Evolutionary conservation across 1,284 basidiomycete species (phyloP).

Genomic region (Mycena sp.): DNA sequence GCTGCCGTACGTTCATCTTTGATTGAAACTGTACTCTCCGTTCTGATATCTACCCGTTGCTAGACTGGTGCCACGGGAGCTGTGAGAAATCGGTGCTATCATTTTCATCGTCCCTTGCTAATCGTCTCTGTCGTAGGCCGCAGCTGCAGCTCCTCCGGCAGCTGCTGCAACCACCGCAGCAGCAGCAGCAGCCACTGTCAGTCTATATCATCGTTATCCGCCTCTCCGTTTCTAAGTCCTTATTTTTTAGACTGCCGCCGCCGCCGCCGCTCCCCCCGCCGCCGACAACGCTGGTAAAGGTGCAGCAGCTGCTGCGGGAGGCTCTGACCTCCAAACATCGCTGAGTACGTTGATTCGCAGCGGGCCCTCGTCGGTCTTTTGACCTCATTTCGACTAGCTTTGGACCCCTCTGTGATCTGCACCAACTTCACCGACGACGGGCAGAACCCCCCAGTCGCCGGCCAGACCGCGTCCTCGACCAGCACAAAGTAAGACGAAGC

Average conservation of each 20-base stretch:
- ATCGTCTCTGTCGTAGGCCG: too few species aligned
- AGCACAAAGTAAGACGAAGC: too few species aligned
- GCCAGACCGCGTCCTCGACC: slow-evolving; percentile 65
- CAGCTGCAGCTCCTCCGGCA: too few species aligned
- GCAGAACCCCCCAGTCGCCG: slow-evolving; percentile 33
- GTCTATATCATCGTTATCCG: too few species aligned
- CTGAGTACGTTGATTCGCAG: neutral
- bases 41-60: neutral
- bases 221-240: too few species aligned
- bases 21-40: neutral
- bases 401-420: neutral
- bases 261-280: neutral
- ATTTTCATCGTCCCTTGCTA: too few species aligned
- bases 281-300: neutral
- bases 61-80: neutral
- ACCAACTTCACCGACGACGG: neutral
- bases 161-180: too few species aligned
- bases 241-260: neutral
- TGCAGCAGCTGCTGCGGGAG: neutral
- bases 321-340: neutral
- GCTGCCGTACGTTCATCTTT: slow-evolving; percentile 13
- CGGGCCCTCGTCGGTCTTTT: too few species aligned
- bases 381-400: too few species aligned
- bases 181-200: too few species aligned
- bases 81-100: too few species aligned